phyloP scores from a whole-genome alignment of 768 basidiomycete species.

The Lentinula raphanica region DNA sequence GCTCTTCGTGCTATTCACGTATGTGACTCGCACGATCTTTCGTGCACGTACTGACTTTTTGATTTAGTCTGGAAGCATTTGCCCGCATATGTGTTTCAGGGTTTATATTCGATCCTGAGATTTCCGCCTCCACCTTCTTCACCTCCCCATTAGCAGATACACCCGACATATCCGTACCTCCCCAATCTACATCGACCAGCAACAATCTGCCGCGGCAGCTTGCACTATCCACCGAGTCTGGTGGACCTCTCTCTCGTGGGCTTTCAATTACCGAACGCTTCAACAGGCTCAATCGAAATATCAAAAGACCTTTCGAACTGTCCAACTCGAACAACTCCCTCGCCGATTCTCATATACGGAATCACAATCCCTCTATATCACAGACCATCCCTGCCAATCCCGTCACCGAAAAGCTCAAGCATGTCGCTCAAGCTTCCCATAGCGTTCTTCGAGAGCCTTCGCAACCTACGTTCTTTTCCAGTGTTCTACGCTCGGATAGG shows the following conservation, averaged over 20 bases:
- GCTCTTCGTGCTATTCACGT: constrained; percentile 86
- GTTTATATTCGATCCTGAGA: constrained; percentile 79
- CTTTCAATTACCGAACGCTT: constrained; percentile 43
- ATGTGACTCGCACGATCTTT: constrained; percentile 24
- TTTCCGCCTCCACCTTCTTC: constrained; percentile 48
- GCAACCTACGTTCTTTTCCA: constrained; percentile 48
- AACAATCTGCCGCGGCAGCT: constrained; percentile 20
- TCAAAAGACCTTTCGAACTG: constrained; percentile 54
- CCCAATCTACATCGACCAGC: constrained; percentile 16
- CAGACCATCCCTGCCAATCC: constrained; percentile 23
- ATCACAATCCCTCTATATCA: constrained; percentile 23
- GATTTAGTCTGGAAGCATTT: constrained; percentile 75
- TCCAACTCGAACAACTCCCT: constrained; percentile 10
- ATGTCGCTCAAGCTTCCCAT: constrained; percentile 2
- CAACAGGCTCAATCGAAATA: constrained; percentile 36
- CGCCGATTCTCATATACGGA: constrained; percentile 15
- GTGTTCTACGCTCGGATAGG: constrained; percentile 29
- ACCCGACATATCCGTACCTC: constrained; percentile 1
- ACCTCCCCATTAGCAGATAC: constrained; percentile 16
- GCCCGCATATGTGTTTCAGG: constrained; percentile 90
- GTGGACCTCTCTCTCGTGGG: constrained; percentile 37
- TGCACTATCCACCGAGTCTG: constrained; percentile 18
- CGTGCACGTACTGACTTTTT: neutral
- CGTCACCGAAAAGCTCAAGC: constrained; percentile 28
- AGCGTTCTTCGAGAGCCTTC: constrained; percentile 33